Base-by-base conservation (phyloP, 169 alveolate genomes). In the Plasmodium yoelii region DNA sequence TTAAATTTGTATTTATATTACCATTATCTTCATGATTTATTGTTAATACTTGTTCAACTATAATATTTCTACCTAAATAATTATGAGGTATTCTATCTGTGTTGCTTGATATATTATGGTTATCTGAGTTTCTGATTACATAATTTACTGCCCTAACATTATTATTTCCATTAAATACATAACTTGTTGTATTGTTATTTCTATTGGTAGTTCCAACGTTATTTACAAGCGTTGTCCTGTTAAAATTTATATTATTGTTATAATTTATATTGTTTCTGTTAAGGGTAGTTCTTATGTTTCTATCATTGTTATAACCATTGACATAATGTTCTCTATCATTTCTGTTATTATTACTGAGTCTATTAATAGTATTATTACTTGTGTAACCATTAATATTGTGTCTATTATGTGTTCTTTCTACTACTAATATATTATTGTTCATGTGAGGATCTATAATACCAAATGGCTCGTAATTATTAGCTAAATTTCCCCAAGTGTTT, bases 1-100 rank as follows among this genome's bases (percentile, higher is more conserved):
- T 57, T 73, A 24, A 63, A 24, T 39, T 63, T 39, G 67, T 22
- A 49, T n/a, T 61, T 46, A 47, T 67, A 75, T 47, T 57, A 5
- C 68, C 51, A 34, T 28, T 75, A 15, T 49, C 49, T 7, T 63
- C 69, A 42, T 75, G 47, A 28, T 15, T 49, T 61, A 49, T 51
- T 19, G 75, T 26, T 42, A 63, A 42, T 24, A 42, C 49, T 75
- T 63, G 69, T 47, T 73, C 71, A 13, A 60, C 24, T 28, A 44
- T 53, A 55, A 56, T 56, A 73, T 73, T 73, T 57, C 71, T 46
- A 22, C 42, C 87, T n/a, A 42, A 10, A 44, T 22, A 39, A 22
- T 22, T 47, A 26, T 26, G 53, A 10, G 59, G 6, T 19, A 39
- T 42, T 49, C 64, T 47, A 47, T 18, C 47, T 9, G 69, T 28